phyloP scores from a whole-genome alignment of 495 filamentous ascomycete species.

The Penicillium bialowiezense region DNA sequence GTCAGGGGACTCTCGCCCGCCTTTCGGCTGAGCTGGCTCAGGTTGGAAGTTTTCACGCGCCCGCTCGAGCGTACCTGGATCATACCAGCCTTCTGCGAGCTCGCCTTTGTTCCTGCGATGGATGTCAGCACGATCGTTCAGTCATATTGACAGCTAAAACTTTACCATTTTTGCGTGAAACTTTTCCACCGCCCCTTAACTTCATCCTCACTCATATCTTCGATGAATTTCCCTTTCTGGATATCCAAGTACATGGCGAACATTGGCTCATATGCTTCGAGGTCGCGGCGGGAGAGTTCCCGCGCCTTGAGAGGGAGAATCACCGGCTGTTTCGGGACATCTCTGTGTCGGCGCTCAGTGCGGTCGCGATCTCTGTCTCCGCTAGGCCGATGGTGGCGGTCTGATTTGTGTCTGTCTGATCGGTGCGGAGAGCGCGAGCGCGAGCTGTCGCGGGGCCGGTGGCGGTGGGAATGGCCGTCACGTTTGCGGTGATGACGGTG shows the following conservation, averaged over 20 bases:
- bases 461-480: slow-evolving; percentile 20
- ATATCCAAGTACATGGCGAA: slow-evolving; percentile 88
- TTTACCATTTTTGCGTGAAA: slow-evolving; percentile 84
- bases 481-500: slow-evolving; percentile 25
- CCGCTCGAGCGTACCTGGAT: slow-evolving; percentile 59
- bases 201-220: slow-evolving; percentile 65
- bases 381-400: slow-evolving; percentile 18
- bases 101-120: slow-evolving; percentile 78
- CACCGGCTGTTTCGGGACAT: slow-evolving; percentile 19
- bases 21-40: not conserved
- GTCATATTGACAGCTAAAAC: too few species aligned
- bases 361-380: slow-evolving; percentile 11
- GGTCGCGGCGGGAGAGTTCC: slow-evolving; percentile 63
- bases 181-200: slow-evolving; percentile 87
- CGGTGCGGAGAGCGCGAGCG: slow-evolving; percentile 30
- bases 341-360: slow-evolving; percentile 9
- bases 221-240: slow-evolving; percentile 71
- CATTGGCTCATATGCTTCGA: slow-evolving; percentile 60
- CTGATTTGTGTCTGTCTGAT: slow-evolving; percentile 21
- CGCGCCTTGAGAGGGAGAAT: slow-evolving; percentile 65
- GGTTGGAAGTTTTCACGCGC: slow-evolving; percentile 32
- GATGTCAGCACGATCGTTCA: slow-evolving; percentile 17
- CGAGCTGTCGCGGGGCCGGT: slow-evolving; percentile 21
- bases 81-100: slow-evolving; percentile 92
- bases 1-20: slow-evolving; percentile 24